A percentile compares a stretch with the other conserved stretches of the same genome.
Evolutionary conservation across 768 basidiomycete species (phyloP).

Genomic region (Rhodotorula babjevae): DNA sequence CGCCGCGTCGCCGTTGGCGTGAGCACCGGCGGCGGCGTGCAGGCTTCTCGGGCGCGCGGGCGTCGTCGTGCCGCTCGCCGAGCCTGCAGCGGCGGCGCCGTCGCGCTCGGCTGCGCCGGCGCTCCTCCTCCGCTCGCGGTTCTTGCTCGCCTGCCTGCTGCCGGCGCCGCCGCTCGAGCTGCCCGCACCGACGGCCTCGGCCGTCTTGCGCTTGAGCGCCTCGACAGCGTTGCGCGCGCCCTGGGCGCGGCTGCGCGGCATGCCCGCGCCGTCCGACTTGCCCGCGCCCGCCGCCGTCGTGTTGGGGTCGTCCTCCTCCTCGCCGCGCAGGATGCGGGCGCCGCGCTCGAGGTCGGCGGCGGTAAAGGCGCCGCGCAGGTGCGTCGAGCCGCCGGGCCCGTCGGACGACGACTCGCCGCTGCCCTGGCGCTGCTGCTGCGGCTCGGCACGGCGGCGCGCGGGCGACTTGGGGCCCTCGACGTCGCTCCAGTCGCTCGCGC

Average conservation of each 20-base stretch:
- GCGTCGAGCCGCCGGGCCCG: background rate
- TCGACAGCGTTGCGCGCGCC: background rate
- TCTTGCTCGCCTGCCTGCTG: background rate
- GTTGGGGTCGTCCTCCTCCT: background rate
- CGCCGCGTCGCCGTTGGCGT: background rate
- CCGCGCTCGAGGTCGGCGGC: constrained; percentile 26
- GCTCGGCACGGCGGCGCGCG: background rate
- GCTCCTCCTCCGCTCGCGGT: no score
- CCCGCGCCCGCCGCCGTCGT: background rate
- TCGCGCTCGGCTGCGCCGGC: background rate
- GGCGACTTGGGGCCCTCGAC: background rate
- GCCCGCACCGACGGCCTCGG: background rate
- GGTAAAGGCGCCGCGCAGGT: constrained; percentile 28
- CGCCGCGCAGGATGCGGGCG: constrained; percentile 6
- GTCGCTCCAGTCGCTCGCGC: background rate
- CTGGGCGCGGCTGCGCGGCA: background rate
- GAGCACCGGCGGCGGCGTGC: background rate
- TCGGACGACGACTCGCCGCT: background rate
- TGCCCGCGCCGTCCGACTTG: background rate
- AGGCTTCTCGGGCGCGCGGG: constrained; percentile 1
- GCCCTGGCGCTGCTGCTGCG: background rate
- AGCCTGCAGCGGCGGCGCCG: no score
- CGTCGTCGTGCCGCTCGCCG: background rate
- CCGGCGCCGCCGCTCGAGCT: background rate
- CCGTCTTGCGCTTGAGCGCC: background rate